Conservation (phyloP, 1,284 basidiomycete species). For the Singerocomus inundabilis region DNA sequence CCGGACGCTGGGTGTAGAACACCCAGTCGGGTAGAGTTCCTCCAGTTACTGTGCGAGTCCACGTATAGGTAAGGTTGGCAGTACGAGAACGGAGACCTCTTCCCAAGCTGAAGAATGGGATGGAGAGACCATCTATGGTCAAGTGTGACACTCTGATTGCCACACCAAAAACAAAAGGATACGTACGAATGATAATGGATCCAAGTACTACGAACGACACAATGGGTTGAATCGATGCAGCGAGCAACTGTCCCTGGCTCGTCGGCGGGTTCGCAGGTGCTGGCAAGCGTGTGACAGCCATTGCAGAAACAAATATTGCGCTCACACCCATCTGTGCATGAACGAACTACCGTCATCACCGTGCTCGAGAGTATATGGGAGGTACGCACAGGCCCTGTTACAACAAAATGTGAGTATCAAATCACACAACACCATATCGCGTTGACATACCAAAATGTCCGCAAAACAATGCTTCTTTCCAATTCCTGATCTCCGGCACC, state of each 20-base stretch:
- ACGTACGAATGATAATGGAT: constrained; percentile 78
- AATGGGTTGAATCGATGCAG: constrained; percentile 72
- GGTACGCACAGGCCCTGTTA: constrained; percentile 53
- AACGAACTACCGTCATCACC: neutral
- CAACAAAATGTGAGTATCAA: constrained; percentile 1
- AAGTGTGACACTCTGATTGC: neutral
- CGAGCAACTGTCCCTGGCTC: constrained; percentile 68
- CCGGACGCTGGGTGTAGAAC: constrained; percentile 36
- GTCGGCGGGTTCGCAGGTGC: constrained; percentile 55
- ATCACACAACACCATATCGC: neutral
- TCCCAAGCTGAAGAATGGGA: constrained; percentile 81
- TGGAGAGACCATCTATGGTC: constrained; percentile 75
- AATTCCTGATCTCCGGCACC: constrained; percentile 81
- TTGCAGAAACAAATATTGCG: constrained; percentile 82
- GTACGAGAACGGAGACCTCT: constrained; percentile 65
- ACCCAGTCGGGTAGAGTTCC: constrained; percentile 50
- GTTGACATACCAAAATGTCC: constrained; percentile 76
- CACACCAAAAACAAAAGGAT: neutral
- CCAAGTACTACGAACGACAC: constrained; percentile 82
- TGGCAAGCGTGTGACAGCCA: constrained; percentile 71
- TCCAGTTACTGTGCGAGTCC: constrained; percentile 34
- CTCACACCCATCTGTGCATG: constrained; percentile 68
- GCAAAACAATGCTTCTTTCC: constrained; percentile 78
- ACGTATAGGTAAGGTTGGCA: constrained; percentile 31
- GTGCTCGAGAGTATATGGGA: neutral